Conservation (phyloP, 2,329 filamentous ascomycete genomes). For the Arthrobotrys pseudoclavata region DNA sequence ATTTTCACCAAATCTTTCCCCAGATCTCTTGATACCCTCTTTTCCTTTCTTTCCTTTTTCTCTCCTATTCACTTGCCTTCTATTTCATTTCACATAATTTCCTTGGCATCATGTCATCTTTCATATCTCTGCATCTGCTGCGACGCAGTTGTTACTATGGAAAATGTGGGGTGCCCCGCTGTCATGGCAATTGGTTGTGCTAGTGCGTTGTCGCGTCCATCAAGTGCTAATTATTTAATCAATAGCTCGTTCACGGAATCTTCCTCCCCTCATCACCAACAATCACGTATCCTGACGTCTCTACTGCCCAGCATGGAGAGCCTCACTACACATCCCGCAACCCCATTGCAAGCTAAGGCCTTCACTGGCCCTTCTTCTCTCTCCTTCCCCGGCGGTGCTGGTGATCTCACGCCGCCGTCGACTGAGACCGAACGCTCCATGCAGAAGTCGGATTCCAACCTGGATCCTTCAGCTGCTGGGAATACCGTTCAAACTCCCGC, state of each 20-base stretch:
- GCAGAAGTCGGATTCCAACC: slow-evolving; percentile 69
- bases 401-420: slow-evolving; percentile 84
- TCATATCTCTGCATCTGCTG: background rate
- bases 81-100: background rate
- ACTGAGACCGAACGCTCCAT: slow-evolving; percentile 76
- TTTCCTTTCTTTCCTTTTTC: background rate
- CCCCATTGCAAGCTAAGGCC: slow-evolving; percentile 91
- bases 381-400: slow-evolving; percentile 87
- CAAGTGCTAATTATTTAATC: slow-evolving; percentile 14
- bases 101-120: background rate
- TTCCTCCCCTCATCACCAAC: slow-evolving; percentile 10
- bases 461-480: slow-evolving; percentile 69
- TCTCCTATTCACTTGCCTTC: background rate
- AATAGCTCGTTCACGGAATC: slow-evolving; percentile 36
- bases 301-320: slow-evolving; percentile 77
- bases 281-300: slow-evolving; percentile 1
- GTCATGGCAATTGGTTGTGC: background rate
- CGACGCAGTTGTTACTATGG: background rate
- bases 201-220: slow-evolving; percentile 7
- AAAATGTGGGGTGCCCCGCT: background rate
- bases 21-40: background rate
- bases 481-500: slow-evolving; percentile 70
- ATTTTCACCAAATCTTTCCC: background rate
- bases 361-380: slow-evolving; percentile 93
- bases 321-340: slow-evolving; percentile 91